Conservation (phyloP, 768 basidiomycete species). For the Daedaleopsis sinensis region DNA sequence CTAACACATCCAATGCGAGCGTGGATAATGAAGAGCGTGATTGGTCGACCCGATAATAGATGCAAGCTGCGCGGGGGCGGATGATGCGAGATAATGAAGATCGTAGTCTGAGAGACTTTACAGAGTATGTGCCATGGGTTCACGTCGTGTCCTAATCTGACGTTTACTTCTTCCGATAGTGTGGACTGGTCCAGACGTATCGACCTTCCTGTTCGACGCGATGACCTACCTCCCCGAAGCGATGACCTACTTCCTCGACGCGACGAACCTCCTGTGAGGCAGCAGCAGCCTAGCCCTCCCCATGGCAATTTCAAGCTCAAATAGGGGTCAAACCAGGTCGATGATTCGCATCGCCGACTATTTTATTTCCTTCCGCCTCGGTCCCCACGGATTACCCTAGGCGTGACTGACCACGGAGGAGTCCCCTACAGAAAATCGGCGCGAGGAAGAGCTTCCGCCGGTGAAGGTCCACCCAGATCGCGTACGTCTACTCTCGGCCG, state of each 20-base stretch:
- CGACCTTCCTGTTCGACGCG: too few species aligned
- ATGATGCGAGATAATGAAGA: neutral
- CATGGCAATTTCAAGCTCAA: neutral
- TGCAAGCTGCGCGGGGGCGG: neutral
- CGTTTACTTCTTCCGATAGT: neutral
- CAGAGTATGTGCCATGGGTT: too few species aligned
- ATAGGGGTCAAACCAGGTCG: too few species aligned
- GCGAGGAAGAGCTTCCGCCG: neutral
- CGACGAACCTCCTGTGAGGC: neutral
- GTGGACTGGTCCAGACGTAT: neutral
- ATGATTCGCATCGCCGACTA: neutral
- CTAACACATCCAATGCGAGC: too few species aligned
- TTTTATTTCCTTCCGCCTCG: neutral
- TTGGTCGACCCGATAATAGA: neutral
- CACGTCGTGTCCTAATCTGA: too few species aligned
- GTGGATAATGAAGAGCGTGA: neutral
- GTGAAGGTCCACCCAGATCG: slow-evolving; percentile 24
- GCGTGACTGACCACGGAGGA: neutral
- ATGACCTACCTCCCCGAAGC: too few species aligned
- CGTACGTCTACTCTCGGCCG: slow-evolving; percentile 5
- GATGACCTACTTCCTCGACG: too few species aligned
- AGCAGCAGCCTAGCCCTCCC: neutral
- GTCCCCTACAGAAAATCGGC: neutral
- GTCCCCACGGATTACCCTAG: neutral
- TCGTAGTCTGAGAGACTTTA: neutral